Percentiles rank a stretch among this genome's conserved stretches.
Conservation (phyloP, 208 protist genomes). For the Acanthamoeba lenticulata region DNA sequence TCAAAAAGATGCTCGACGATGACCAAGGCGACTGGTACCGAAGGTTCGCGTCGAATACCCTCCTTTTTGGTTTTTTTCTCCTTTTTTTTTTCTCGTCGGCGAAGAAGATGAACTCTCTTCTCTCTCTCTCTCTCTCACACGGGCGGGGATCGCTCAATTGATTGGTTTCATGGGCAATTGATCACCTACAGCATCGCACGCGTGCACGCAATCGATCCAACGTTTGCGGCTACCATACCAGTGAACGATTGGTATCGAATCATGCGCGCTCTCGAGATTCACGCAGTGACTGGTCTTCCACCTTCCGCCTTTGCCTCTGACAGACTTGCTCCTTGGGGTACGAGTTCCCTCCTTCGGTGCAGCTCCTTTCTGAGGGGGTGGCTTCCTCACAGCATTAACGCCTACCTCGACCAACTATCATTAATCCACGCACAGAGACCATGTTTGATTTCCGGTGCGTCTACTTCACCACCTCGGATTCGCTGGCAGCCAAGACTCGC, state of each 20-base stretch:
- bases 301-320: background rate
- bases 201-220: background rate
- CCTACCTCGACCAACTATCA: background rate
- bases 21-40: background rate
- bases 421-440: background rate
- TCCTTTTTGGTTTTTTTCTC: background rate
- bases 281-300: background rate
- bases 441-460: slow-evolving; percentile 21
- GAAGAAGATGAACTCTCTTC: no score
- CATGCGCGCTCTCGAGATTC: background rate
- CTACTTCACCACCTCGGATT: background rate
- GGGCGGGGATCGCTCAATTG: no score
- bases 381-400: no score
- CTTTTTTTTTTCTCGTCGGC: background rate
- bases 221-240: background rate
- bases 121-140: no score
- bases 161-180: no score
- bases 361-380: background rate
- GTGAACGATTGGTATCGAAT: background rate
- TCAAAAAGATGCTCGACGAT: background rate
- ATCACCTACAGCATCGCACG: background rate
- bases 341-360: background rate
- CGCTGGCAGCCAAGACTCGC: background rate
- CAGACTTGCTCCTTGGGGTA: background rate
- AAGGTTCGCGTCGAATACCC: background rate